phyloP scores from a whole-genome alignment of 495 filamentous ascomycete genomes.

The Gamarada debralockiae region DNA sequence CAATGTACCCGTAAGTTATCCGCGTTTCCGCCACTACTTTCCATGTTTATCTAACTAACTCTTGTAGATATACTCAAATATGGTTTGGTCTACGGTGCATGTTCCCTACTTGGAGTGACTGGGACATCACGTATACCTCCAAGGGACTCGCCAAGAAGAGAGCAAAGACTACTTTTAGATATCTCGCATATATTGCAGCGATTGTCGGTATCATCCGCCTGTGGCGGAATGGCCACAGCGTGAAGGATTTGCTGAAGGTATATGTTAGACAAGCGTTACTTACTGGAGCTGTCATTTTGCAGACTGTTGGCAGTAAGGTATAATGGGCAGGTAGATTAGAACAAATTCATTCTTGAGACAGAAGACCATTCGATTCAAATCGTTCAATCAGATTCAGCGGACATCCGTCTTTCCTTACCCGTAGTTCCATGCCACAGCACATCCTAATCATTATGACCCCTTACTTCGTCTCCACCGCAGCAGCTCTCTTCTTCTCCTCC shows the following conservation, averaged over 20 bases:
- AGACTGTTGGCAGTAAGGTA: constrained; percentile 3
- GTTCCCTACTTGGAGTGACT: constrained; percentile 55
- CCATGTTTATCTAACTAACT: constrained; percentile 7
- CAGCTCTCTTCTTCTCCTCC: background rate
- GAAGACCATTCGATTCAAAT: too few species aligned
- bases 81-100: constrained; percentile 44
- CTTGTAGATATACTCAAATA: constrained; percentile 44
- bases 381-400: too few species aligned
- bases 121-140: constrained; percentile 46
- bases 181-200: background rate
- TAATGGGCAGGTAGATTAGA: background rate
- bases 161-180: background rate
- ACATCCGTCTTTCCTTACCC: too few species aligned
- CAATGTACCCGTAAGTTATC: constrained; percentile 51
- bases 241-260: constrained; percentile 1
- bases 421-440: background rate
- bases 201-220: constrained; percentile 1
- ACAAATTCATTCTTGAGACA: background rate
- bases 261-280: constrained; percentile 6
- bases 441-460: background rate
- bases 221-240: background rate
- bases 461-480: background rate
- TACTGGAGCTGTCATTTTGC: constrained; percentile 3
- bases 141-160: constrained; percentile 36
- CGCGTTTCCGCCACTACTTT: background rate